Percentiles rank a stretch among this genome's conserved stretches.
Conservation (phyloP, 768 basidiomycete genomes). For the Suillus americanus region DNA sequence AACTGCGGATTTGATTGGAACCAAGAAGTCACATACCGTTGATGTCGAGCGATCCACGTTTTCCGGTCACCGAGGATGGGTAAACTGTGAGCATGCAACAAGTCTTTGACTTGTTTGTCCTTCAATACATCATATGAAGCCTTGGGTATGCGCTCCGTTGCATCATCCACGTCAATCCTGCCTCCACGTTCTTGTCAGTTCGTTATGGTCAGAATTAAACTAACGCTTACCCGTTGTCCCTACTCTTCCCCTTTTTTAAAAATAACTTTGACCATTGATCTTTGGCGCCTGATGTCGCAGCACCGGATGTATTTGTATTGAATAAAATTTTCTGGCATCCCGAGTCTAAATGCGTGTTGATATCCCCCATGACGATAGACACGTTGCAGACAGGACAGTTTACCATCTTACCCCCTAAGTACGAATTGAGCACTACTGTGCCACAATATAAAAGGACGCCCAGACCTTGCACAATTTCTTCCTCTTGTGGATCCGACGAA, state of each 20-base stretch:
- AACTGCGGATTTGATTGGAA: background rate
- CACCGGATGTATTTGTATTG: slow-evolving; percentile 17
- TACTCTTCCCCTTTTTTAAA: slow-evolving; percentile 43
- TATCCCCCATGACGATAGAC: slow-evolving; percentile 42
- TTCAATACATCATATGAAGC: slow-evolving; percentile 64
- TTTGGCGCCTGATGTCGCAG: slow-evolving; percentile 26
- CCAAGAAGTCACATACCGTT: slow-evolving; percentile 41
- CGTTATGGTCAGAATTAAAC: background rate
- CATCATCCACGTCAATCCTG: slow-evolving; percentile 31
- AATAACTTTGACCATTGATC: slow-evolving; percentile 46
- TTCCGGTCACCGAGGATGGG: slow-evolving; percentile 52
- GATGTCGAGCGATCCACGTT: slow-evolving; percentile 55
- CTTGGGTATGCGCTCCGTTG: slow-evolving; percentile 54
- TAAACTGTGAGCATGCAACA: slow-evolving; percentile 51
- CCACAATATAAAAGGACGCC: background rate
- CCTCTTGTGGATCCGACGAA: slow-evolving; percentile 33
- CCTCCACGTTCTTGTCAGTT: slow-evolving; percentile 9
- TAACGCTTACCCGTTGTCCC: slow-evolving; percentile 27
- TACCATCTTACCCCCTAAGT: slow-evolving; percentile 38
- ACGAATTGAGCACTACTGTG: background rate
- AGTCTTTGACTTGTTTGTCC: slow-evolving; percentile 57
- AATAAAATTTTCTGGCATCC: slow-evolving; percentile 21
- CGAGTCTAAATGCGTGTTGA: slow-evolving; percentile 67
- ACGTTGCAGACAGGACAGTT: slow-evolving; percentile 63
- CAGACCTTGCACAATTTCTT: slow-evolving; percentile 24